Evolutionary conservation across 208 protist genomes (phyloP).

Genomic region (Trypanosoma platydactyli): DNA sequence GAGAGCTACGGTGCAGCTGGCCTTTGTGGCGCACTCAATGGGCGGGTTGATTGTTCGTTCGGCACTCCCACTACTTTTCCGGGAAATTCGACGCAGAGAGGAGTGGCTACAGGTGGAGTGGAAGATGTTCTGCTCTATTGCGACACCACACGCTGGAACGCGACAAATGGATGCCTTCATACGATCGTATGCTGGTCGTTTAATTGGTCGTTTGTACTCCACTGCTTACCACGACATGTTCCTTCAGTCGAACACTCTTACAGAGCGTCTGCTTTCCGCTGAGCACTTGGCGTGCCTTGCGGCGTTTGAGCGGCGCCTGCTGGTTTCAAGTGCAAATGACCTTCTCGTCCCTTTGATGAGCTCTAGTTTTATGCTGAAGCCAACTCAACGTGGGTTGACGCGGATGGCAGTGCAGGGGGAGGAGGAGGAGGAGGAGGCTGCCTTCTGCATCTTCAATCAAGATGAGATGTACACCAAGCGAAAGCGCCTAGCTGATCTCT

Average conservation of each 20-base stretch:
- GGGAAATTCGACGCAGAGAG: not conserved
- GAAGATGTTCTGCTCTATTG: conserved; percentile 55
- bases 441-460: conserved; percentile 15
- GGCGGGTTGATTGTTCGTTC: conserved; percentile 63
- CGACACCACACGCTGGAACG: conserved; percentile 52
- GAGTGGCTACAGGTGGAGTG: conserved; percentile 30
- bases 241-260: conserved; percentile 25
- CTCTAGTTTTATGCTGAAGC: conserved; percentile 21
- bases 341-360: conserved; percentile 26
- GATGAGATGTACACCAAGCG: conserved; percentile 22
- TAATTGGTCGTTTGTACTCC: conserved; percentile 31
- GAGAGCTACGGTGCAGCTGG: conserved; percentile 38
- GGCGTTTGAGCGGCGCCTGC: conserved; percentile 18
- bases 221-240: conserved; percentile 47
- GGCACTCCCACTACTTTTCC: conserved; percentile 41
- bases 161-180: conserved; percentile 41
- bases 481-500: not conserved
- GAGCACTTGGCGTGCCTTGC: conserved; percentile 21
- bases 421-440: conserved; percentile 5
- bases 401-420: not conserved
- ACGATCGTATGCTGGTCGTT: conserved; percentile 31
- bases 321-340: conserved; percentile 24
- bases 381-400: not conserved
- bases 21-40: conserved; percentile 54
- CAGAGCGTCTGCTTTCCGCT: conserved; percentile 19